These are phyloP conservation scores for Neurospora africana DNA, from an alignment of 495 filamentous ascomycete genomes.

Conservation along the genomic window DNA sequence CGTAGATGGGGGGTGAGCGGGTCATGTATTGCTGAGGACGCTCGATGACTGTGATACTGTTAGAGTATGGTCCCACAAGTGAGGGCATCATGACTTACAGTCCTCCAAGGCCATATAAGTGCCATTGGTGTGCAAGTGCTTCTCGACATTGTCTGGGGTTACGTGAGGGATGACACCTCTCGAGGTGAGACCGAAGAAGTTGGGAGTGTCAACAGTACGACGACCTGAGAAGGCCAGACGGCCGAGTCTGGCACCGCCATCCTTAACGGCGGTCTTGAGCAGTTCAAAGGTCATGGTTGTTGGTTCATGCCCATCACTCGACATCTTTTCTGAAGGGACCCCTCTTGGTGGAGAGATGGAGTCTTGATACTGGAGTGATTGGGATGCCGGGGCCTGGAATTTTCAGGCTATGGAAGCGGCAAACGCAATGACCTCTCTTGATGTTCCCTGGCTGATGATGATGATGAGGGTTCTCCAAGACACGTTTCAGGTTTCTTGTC, in stretches of 20 bases:
- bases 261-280: slow-evolving; percentile 23
- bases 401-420: background rate
- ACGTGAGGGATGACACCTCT: slow-evolving; percentile 79
- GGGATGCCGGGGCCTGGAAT: background rate
- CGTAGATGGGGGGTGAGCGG: slow-evolving; percentile 31
- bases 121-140: slow-evolving; percentile 52
- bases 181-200: slow-evolving; percentile 68
- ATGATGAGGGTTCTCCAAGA: background rate
- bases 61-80: slow-evolving; percentile 6
- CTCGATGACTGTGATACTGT: slow-evolving; percentile 60
- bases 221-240: slow-evolving; percentile 49
- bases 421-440: background rate
- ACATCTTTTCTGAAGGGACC: slow-evolving; percentile 6
- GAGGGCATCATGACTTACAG: slow-evolving; percentile 48
- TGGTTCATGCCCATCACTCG: slow-evolving; percentile 6
- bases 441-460: background rate
- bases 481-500: background rate
- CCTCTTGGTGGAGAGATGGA: background rate
- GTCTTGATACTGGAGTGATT: background rate
- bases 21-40: slow-evolving; percentile 39
- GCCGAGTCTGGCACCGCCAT: slow-evolving; percentile 46
- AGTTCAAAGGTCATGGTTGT: slow-evolving; percentile 30
- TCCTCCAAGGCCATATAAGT: slow-evolving; percentile 84
- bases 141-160: slow-evolving; percentile 67
- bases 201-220: slow-evolving; percentile 61